Base-by-base conservation (phyloP, 2,329 filamentous ascomycete species). In the Sporothrix pseudoabietina region DNA sequence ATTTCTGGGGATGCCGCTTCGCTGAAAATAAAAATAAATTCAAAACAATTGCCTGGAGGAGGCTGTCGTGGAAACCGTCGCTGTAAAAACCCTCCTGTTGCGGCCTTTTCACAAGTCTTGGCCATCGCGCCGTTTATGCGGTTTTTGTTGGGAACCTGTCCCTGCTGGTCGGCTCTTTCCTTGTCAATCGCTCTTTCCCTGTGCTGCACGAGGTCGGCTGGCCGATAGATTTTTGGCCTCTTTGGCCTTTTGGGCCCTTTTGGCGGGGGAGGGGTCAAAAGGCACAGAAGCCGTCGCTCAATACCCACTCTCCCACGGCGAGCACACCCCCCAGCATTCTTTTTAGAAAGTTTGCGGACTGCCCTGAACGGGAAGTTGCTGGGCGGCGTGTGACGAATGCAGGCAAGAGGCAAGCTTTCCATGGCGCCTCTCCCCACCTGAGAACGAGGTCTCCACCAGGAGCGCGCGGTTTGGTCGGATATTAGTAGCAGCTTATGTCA, bases 221-320 rank as follows among this genome's bases (percentile, higher is more conserved):
- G 19, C 54, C 26, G 69, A 47, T 69, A 26, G 22, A n/a, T n/a
- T n/a, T n/a, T n/a, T n/a, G n/a, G 54, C 12, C 65, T 63, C 52
- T 54, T 10, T 6, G 41, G 41, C 52, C 52, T 52, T 22, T 54
- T 44, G 41, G 3, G 3, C 9, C 19, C 5, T 54, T 55, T 65
- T 44, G 70, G 70, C 57, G 70, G 70, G 41, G 70, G 70, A 71
- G 70, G 70, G 70, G 70, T 55, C 52, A 55, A 55, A 55, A 55
- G 22, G 14, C 3, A 59, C 55, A 32, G 32, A 32, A n/a, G 19
- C 63, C 12, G n/a, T 47, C 10, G 41, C 44, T 49, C 30, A 59
- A 32, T 19, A 59, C 30, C 55, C 55, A 59, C 26, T 59, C 44
- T 49, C 44, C 44, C 44, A 49, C 41, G 12, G 54, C 12, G 22